phyloP scores from a whole-genome alignment of 164 flowering plant genomes.

The Akebia trifoliata region DNA sequence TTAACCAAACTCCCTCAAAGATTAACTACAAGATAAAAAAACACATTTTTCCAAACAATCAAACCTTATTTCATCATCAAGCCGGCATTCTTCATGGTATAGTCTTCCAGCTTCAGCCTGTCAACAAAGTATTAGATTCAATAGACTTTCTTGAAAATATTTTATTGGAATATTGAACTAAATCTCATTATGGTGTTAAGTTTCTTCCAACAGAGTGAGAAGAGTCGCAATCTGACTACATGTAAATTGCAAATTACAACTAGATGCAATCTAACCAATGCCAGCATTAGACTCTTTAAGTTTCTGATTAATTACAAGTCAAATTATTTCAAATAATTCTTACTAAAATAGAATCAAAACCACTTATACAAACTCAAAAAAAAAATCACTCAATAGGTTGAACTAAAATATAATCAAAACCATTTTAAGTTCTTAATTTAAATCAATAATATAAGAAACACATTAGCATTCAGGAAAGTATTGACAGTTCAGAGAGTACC shows the following conservation, averaged over 20 bases:
- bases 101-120: constrained; percentile 52
- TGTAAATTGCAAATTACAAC: background rate
- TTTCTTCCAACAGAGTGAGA: background rate
- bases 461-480: too few species aligned
- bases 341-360: too few species aligned
- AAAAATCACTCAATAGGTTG: too few species aligned
- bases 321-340: too few species aligned
- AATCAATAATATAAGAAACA: too few species aligned
- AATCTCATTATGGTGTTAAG: background rate
- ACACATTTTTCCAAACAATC: background rate
- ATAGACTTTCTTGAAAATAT: background rate
- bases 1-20: constrained; percentile 6
- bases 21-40: background rate
- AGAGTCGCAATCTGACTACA: background rate
- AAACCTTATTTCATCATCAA: constrained; percentile 57
- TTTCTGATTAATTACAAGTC: background rate
- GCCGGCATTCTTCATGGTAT: constrained; percentile 39
- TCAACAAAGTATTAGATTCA: constrained; percentile 2
- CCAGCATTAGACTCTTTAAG: background rate
- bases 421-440: too few species aligned
- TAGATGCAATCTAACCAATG: background rate
- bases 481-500: too few species aligned
- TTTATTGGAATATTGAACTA: too few species aligned
- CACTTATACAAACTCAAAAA: too few species aligned
- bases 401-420: too few species aligned